These are phyloP conservation scores for Quambalaria eucalypti DNA, from an alignment of 1,284 basidiomycete genomes.

Conservation along the genomic window DNA sequence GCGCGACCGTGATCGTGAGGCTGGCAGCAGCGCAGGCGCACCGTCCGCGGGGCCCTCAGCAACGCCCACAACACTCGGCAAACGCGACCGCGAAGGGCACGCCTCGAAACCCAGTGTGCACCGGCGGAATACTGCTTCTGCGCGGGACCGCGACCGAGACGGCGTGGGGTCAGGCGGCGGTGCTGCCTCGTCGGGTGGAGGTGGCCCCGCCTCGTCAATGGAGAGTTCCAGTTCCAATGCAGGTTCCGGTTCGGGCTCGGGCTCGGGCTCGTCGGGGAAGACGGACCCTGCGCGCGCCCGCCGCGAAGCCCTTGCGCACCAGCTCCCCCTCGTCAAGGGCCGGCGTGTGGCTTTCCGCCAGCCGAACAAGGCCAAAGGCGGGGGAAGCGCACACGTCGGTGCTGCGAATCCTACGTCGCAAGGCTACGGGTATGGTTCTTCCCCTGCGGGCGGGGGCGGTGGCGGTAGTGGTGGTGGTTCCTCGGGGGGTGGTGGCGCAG, in stretches of 20 bases:
- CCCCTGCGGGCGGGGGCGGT: no score
- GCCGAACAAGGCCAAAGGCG: slow-evolving; percentile 10
- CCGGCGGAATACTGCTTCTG: slow-evolving; percentile 11
- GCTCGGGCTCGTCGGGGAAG: background rate
- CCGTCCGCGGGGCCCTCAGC: no score
- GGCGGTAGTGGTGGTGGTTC: background rate
- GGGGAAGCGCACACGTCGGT: background rate
- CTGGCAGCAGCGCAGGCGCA: no score
- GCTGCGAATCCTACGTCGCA: background rate
- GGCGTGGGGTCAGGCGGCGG: no score
- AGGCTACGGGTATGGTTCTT: background rate
- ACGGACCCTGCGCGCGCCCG: slow-evolving; percentile 18
- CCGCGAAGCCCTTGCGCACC: slow-evolving; percentile 13
- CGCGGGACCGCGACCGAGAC: slow-evolving; percentile 2
- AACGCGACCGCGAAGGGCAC: no score
- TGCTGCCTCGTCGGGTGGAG: no score
- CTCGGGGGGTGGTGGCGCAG: background rate
- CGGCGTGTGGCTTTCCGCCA: slow-evolving; percentile 31
- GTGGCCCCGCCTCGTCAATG: no score
- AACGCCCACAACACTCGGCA: no score
- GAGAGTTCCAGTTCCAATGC: no score
- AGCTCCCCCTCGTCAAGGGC: slow-evolving; percentile 23
- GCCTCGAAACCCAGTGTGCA: no score
- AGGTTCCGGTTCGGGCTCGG: no score
- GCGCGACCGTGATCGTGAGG: no score